Percentiles rank a stretch among this genome's conserved stretches.
Evolutionary conservation across 139 green algal genomes (phyloP).

Genomic region (Zygnema circumcarinatum): DNA sequence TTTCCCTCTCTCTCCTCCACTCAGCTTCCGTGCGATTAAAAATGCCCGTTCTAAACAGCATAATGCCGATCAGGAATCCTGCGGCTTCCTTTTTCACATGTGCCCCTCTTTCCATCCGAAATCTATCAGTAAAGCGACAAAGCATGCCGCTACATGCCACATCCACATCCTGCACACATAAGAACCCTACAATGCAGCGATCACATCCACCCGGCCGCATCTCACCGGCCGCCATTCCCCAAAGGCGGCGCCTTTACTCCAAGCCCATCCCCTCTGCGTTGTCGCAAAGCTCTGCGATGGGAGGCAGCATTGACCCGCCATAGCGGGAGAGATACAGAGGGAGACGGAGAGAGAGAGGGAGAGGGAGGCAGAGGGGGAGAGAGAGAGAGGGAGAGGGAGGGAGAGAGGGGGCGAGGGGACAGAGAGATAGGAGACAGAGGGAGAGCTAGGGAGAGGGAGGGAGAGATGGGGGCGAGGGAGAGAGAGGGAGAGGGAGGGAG

Average conservation of each 20-base stretch:
- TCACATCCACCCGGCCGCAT: conserved; percentile 24
- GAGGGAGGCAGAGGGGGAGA: background rate
- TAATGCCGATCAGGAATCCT: no score
- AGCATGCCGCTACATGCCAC: no score
- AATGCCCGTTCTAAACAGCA: no score
- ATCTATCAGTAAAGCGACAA: no score
- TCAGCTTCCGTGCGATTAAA: no score
- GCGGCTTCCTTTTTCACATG: no score
- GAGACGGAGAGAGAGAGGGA: background rate
- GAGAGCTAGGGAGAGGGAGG: background rate
- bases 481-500: background rate
- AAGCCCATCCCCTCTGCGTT: conserved; percentile 22
- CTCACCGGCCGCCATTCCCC: conserved; percentile 21
- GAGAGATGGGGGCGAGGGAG: background rate
- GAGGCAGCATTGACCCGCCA: background rate
- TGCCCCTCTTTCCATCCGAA: no score
- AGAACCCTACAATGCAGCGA: background rate
- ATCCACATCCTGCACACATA: background rate
- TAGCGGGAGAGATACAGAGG: background rate
- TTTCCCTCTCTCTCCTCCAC: no score
- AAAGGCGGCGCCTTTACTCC: conserved; percentile 8
- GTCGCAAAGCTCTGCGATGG: background rate
- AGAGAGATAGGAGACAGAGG: background rate
- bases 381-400: background rate
- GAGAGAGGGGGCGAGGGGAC: background rate